Evolutionary conservation across 2,329 filamentous ascomycete genomes (phyloP), one percentile per base, ranked within the genome.

Genomic region (Diaporthe eres): DNA sequence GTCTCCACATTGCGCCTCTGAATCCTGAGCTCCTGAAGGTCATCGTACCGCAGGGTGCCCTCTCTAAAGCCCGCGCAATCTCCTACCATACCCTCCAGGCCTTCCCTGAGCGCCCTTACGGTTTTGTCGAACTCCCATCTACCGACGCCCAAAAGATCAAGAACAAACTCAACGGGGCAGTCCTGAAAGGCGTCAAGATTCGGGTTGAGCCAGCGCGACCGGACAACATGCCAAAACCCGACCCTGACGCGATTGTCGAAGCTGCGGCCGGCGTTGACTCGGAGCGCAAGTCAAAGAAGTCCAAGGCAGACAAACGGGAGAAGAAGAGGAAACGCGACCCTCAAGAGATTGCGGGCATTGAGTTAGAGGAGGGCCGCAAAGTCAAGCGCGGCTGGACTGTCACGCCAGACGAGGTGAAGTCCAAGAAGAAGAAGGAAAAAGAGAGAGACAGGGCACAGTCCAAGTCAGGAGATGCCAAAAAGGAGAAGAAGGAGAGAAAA

Each of bases 351-450:
- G 81, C 88, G 79, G 97, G 95, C 6, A 88, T 95, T 65, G 91
- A 94, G 80, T 86, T 99, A 53, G 90, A 92, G 8, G 88, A 91
- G 25, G 93, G 91, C 63, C 91, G 96, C 79, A 94, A 94, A 81
- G 92, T 98, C 77, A 97, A 97, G 87, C 90, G 96, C 77, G 96
- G 95, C 7, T 98, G 96, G 96, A 96, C 94, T 0, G 94, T 95
- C 77, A 88, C 92, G 1, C 86, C 88, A 31, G 86, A 87, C 28
- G 85, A 87, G 75, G 84, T 86, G 79, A 86, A 82, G 80, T 87
- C 86, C 79, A 89, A 86, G 79, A 86, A 84, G 55, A 85, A 83
- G 80, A 86, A 85, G 77, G 82, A 83, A 75, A 90, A 87, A 80
- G 85, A 85, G 37, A 85, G 86, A 77, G 84, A 86, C 75, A 82